phyloP scores from a whole-genome alignment of 371 early-diverging fungal species.

The Rhizopus arrhizus region DNA sequence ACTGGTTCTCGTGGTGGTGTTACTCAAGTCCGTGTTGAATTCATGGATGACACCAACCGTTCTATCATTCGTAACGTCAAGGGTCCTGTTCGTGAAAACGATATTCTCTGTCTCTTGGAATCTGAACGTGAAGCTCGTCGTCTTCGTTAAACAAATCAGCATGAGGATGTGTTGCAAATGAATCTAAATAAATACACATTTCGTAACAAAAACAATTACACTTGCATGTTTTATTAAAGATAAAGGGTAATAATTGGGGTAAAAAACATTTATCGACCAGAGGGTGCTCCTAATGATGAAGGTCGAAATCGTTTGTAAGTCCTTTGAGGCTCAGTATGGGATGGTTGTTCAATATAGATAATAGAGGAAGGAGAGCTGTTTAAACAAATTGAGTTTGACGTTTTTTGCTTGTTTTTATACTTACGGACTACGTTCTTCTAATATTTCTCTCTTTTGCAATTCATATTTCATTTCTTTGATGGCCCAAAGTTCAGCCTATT shows the following conservation, averaged over 20 bases:
- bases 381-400: not conserved
- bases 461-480: slow-evolving; percentile 41
- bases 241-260: not conserved
- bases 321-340: not conserved
- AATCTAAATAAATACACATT: not conserved
- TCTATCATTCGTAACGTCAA: slow-evolving; percentile 99
- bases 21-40: slow-evolving; percentile 98
- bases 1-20: slow-evolving; percentile 99
- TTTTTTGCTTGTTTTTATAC: not conserved
- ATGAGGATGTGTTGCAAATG: not conserved
- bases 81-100: slow-evolving; percentile 97
- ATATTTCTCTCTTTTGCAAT: slow-evolving; percentile 26
- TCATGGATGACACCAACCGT: slow-evolving; percentile 93
- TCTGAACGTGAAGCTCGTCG: slow-evolving; percentile 99
- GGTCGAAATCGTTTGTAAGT: slow-evolving; percentile 2
- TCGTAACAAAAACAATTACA: not conserved
- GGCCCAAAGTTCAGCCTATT: slow-evolving; percentile 45
- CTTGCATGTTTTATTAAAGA: not conserved
- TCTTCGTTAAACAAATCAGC: slow-evolving; percentile 76
- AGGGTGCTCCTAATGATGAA: slow-evolving; percentile 26
- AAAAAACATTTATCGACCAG: slow-evolving; percentile 8
- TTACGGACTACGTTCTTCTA: slow-evolving; percentile 15
- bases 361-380: not conserved
- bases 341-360: not conserved
- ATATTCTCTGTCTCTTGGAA: slow-evolving; percentile 95